Conservation (phyloP, 306 rosid genomes). For the Citrullus colocynthis region DNA sequence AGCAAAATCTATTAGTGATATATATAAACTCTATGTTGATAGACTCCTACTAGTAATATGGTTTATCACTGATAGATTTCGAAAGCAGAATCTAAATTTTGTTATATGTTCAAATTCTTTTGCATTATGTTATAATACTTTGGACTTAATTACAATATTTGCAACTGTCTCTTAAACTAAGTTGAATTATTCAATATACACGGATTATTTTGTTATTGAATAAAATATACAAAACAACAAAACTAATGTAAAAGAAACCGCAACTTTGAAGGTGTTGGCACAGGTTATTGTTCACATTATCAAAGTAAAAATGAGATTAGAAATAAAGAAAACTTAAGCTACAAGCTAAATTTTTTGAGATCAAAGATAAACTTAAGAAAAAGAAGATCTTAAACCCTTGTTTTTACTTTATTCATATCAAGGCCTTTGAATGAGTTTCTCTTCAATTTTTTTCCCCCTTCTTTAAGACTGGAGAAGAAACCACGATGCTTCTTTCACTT, state of each 20-base stretch:
- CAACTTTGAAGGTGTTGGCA: not conserved
- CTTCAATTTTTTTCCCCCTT: slow-evolving; percentile 2
- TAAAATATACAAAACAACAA: no score
- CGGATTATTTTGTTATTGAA: no score
- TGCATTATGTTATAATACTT: no score
- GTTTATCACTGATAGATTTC: no score
- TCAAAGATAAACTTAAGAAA: slow-evolving; percentile 21
- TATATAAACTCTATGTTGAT: no score
- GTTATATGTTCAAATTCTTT: no score
- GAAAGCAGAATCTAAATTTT: no score
- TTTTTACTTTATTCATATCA: slow-evolving; percentile 13
- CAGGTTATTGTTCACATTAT: not conserved
- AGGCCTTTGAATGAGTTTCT: not conserved
- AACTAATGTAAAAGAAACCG: not conserved
- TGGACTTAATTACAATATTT: no score
- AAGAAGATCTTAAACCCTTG: slow-evolving; percentile 18
- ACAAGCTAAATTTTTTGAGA: slow-evolving; percentile 19
- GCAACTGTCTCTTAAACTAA: no score
- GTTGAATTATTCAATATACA: no score
- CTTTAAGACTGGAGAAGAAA: slow-evolving; percentile 19
- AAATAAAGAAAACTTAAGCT: slow-evolving; percentile 15
- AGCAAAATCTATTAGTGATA: no score
- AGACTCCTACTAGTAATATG: no score
- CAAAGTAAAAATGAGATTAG: not conserved
- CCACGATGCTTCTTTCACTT: slow-evolving; percentile 33